Conservation (phyloP, 441 rosid species). For the Pelargonium citronellum region DNA sequence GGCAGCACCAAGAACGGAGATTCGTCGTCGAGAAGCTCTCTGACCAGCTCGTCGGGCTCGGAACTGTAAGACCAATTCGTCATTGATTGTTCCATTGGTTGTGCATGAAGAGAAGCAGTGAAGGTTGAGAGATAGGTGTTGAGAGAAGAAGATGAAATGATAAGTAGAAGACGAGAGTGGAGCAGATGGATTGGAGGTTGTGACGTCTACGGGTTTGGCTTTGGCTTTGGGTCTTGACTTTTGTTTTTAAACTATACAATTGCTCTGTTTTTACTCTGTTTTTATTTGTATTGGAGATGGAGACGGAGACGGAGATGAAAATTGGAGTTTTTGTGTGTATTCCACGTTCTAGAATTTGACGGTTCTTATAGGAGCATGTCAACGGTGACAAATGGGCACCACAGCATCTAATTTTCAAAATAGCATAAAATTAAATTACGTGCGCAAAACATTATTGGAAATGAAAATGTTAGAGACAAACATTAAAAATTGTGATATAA, state of each 20-base stretch:
- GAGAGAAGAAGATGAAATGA: not conserved
- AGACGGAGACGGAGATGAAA: no score
- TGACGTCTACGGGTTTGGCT: constrained; percentile 14
- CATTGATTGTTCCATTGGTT: constrained; percentile 2
- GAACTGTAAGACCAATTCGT: constrained; percentile 8
- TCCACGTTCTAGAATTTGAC: not conserved
- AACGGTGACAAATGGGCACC: not conserved
- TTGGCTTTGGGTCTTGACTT: not conserved
- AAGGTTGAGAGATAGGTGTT: not conserved
- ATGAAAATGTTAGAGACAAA: no score
- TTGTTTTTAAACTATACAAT: not conserved
- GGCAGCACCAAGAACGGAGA: constrained; percentile 30
- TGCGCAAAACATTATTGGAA: no score
- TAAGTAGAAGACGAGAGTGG: not conserved
- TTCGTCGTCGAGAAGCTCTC: constrained; percentile 21
- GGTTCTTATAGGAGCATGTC: constrained; percentile 1
- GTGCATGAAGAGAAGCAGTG: not conserved
- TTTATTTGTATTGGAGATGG: no score
- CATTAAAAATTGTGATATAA: no score
- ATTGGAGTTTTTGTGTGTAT: no score
- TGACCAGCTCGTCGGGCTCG: constrained; percentile 18
- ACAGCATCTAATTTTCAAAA: not conserved
- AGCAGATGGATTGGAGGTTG: constrained; percentile 3
- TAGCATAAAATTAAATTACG: not conserved
- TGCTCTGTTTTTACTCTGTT: no score